phyloP scores from a whole-genome alignment of 2,329 filamentous ascomycete species.

The Fusarium caatingaense region DNA sequence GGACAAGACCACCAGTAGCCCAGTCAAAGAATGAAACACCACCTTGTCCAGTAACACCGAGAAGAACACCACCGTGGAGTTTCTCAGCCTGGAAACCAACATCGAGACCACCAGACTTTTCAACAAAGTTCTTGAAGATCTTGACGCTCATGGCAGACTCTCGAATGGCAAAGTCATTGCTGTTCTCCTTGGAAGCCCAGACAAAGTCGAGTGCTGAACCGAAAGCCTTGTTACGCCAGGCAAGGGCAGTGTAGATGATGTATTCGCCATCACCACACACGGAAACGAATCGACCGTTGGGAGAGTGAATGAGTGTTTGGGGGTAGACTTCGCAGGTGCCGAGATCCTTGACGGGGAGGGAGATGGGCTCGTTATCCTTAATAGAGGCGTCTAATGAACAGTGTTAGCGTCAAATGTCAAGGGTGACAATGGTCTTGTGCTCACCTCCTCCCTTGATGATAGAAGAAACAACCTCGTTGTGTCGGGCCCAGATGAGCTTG shows the following conservation, averaged over 20 bases:
- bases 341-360: constrained; percentile 90
- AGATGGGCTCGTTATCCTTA: constrained; percentile 90
- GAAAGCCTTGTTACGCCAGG: constrained; percentile 97
- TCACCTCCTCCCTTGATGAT: constrained; percentile 89
- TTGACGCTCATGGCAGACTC: constrained; percentile 95
- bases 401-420: constrained; percentile 46
- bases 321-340: constrained; percentile 97
- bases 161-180: constrained; percentile 97
- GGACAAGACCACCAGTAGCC: constrained; percentile 87
- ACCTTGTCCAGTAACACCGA: constrained; percentile 94
- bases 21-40: constrained; percentile 98
- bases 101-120: constrained; percentile 88
- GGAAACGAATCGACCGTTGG: constrained; percentile 87
- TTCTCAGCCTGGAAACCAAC: constrained; percentile 96
- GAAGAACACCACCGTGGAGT: constrained; percentile 85
- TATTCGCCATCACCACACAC: constrained; percentile 96
- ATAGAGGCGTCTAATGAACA: constrained; percentile 71
- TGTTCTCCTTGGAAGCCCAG: constrained; percentile 97
- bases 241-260: constrained; percentile 97
- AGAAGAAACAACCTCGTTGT: constrained; percentile 93
- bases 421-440: too few species aligned
- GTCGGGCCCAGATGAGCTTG: constrained; percentile 95
- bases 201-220: constrained; percentile 95
- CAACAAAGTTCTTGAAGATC: constrained; percentile 97
- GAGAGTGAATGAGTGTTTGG: constrained; percentile 93